Evolutionary conservation across 2,329 filamentous ascomycete genomes (phyloP).

Genomic region (Ceratocystis colombiana): DNA sequence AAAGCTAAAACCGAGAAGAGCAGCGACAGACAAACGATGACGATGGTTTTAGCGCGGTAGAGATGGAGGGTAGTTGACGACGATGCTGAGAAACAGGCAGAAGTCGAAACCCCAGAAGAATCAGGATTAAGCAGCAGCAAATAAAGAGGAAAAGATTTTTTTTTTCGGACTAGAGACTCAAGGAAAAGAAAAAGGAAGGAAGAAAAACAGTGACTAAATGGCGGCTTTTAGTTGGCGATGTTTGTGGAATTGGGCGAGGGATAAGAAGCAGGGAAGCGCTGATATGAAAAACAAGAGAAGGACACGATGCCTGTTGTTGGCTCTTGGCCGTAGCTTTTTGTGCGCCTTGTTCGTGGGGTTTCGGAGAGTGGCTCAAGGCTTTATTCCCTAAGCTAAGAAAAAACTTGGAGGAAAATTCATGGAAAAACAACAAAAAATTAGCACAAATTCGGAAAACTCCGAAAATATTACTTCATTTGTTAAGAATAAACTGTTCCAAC

Average conservation of each 20-base stretch:
- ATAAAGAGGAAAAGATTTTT: neutral
- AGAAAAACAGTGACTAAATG: constrained; percentile 8
- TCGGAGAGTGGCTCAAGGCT: constrained; percentile 12
- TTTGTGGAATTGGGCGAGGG: constrained; percentile 3
- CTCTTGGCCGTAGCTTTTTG: neutral
- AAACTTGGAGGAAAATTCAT: neutral
- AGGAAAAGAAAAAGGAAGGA: constrained; percentile 13
- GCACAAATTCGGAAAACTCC: neutral
- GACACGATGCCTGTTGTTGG: constrained; percentile 24
- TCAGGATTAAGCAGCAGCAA: neutral
- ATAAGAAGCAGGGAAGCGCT: constrained; percentile 2
- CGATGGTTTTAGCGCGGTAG: neutral
- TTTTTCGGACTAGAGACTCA: neutral
- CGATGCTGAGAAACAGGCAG: no score
- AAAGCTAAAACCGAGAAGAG: neutral
- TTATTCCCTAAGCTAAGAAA: neutral
- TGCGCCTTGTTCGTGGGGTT: constrained; percentile 21
- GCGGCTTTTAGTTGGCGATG: constrained; percentile 8
- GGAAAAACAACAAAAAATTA: neutral
- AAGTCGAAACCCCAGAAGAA: no score
- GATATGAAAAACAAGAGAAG: constrained; percentile 22
- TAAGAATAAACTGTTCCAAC: neutral
- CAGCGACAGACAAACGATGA: no score
- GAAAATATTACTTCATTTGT: neutral
- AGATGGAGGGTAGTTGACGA: neutral